These are phyloP conservation scores for Microdochium trichocladiopsis DNA, from an alignment of 2,329 filamentous ascomycete genomes.

Conservation along the genomic window DNA sequence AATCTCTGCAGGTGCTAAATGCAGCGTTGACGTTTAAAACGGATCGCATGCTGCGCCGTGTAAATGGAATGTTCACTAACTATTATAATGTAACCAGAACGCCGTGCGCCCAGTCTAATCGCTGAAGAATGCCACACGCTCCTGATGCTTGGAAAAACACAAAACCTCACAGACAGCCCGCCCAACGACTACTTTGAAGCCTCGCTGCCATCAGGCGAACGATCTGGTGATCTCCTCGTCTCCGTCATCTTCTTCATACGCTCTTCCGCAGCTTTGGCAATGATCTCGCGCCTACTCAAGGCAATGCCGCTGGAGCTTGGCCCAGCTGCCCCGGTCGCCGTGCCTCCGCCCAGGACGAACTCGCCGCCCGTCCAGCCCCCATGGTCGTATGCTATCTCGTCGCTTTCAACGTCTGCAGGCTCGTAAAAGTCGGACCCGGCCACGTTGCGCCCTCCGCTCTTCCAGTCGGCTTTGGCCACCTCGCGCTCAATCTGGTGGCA, in stretches of 20 bases:
- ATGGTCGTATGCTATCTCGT: constrained; percentile 55
- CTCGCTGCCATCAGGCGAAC: background rate
- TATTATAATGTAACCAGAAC: too few species aligned
- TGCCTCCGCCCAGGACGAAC: constrained; percentile 58
- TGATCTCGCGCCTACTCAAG: constrained; percentile 65
- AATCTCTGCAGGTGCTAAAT: too few species aligned
- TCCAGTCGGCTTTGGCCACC: constrained; percentile 76
- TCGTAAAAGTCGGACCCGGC: constrained; percentile 57
- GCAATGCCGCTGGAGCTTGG: constrained; percentile 24
- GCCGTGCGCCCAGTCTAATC: too few species aligned
- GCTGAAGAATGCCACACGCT: background rate
- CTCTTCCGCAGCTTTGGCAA: constrained; percentile 69
- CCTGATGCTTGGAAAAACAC: background rate
- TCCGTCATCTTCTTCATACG: constrained; percentile 39
- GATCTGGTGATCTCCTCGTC: background rate
- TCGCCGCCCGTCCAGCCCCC: constrained; percentile 75
- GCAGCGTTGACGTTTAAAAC: too few species aligned
- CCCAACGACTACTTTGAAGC: background rate
- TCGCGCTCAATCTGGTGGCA: constrained; percentile 83
- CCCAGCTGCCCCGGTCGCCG: constrained; percentile 14
- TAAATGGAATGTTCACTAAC: too few species aligned
- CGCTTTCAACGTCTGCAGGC: constrained; percentile 37
- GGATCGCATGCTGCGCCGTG: too few species aligned
- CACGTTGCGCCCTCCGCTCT: constrained; percentile 57
- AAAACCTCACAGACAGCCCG: background rate